phyloP scores from a whole-genome alignment of 805 yeast species.

The Zygoascus biomembranicola region DNA sequence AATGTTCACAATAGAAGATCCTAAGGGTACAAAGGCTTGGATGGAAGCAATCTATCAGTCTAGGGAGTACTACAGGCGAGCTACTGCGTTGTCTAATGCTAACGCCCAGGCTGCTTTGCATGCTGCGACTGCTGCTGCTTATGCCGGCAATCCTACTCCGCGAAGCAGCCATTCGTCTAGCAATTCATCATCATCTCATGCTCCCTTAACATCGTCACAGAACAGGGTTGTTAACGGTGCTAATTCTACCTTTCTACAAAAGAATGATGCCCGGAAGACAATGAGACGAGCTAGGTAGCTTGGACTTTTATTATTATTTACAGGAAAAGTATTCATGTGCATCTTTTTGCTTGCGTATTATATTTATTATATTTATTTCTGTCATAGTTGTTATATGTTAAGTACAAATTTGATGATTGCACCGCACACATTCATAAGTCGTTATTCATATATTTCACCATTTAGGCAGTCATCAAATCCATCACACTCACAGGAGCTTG shows the following conservation, averaged over 20 bases:
- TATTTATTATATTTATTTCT: slow-evolving; percentile 1
- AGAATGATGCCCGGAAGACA: slow-evolving; percentile 14
- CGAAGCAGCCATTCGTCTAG: neutral
- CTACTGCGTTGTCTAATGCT: slow-evolving; percentile 19
- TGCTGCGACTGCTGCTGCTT: slow-evolving; percentile 29
- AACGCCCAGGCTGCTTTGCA: slow-evolving; percentile 27
- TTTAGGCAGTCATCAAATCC: too few species aligned
- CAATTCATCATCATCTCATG: neutral
- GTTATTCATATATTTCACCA: too few species aligned
- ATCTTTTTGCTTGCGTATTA: neutral
- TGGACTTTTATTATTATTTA: neutral
- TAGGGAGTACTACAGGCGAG: slow-evolving; percentile 24
- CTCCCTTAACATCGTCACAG: slow-evolving; percentile 2
- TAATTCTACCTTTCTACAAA: slow-evolving; percentile 15
- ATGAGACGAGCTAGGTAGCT: slow-evolving; percentile 4
- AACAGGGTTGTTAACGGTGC: slow-evolving; percentile 7
- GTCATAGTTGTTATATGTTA: neutral
- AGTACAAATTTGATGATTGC: neutral
- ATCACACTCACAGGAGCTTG: too few species aligned
- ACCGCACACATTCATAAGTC: too few species aligned
- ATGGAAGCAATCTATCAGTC: slow-evolving; percentile 25
- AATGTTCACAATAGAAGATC: slow-evolving; percentile 28
- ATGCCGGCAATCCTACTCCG: slow-evolving; percentile 6
- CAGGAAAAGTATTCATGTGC: neutral
- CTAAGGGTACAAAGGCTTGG: slow-evolving; percentile 27